Evolutionary conservation across 495 filamentous ascomycete species (phyloP).

Genomic region (Aspergillus sclerotioniger): DNA sequence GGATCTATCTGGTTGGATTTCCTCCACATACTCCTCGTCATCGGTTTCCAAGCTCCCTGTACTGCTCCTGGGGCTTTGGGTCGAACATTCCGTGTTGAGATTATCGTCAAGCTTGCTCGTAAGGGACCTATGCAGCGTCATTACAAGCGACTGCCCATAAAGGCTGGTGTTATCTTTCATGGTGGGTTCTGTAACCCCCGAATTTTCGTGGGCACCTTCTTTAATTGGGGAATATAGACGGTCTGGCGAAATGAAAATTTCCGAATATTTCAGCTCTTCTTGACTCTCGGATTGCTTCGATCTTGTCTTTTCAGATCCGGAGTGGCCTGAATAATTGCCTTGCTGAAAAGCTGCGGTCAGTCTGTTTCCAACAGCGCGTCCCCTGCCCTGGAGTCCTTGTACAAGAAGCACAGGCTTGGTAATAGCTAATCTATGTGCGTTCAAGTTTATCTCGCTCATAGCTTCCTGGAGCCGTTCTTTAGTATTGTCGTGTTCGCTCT

Average conservation of each 20-base stretch:
- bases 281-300: background rate
- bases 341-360: conserved; percentile 27
- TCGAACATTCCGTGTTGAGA: background rate
- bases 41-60: background rate
- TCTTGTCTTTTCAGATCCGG: background rate
- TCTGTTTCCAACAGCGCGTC: conserved; percentile 27
- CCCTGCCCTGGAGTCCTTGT: conserved; percentile 21
- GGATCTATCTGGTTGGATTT: background rate
- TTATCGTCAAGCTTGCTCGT: background rate
- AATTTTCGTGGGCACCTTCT: background rate
- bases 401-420: background rate
- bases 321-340: conserved; percentile 1
- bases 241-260: background rate
- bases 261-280: background rate
- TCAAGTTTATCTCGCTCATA: background rate
- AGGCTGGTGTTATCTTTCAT: background rate
- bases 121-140: background rate
- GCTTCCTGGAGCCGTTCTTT: background rate
- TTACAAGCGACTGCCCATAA: background rate
- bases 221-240: background rate
- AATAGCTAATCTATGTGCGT: background rate
- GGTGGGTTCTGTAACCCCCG: background rate
- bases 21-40: background rate
- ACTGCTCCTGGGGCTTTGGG: background rate
- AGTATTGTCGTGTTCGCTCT: background rate